Base-by-base conservation (phyloP, 768 basidiomycete species). In the Tricholoma furcatifolium region DNA sequence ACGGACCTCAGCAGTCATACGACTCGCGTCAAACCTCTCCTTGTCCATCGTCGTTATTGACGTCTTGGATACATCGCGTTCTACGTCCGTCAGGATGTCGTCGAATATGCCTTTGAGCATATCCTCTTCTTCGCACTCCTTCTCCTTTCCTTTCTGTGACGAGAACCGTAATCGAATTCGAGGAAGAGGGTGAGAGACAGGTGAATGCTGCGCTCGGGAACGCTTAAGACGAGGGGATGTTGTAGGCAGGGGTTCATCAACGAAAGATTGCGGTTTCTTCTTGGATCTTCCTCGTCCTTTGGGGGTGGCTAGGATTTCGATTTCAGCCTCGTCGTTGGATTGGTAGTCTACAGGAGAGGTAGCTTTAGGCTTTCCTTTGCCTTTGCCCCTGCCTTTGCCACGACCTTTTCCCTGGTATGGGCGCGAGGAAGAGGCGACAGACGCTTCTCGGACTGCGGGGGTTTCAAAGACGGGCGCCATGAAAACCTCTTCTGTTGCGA, bases 21-120 rank as follows among this genome's bases (percentile, higher is more conserved):
- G 76, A 62, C 86, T 89, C 53, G 77, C 75, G 59, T 93, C 90
- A 65, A 91, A 98, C 46, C 80, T 76, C 43, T 74, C 65, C 61
- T 87, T 84, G 67, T 96, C 93, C 4, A 61, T 58, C 27, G 70
- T 68, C 3, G 69, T 66, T 23, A 95, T 87, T 0, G 67, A 66
- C 7, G 93, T 93, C 64, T 82, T 85, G 18, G 75, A 70, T 40
- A 79, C 85, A 63, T 93, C 91, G 32, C 91, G 81, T 50, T 96
- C 88, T 15, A 75, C 75, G 2, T 75, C 68, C 12, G 67, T 69
- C 32, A 98, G 75, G 36, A 96, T 77, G 18, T 93, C 94, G 43
- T 97, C 94, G 63, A 95, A 98, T 45, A 93, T 74, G 21, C 86
- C 85, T 36, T 75, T 75, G 39, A 71, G 67, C 10, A 69, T 67